Percentiles rank a stretch among this genome's conserved stretches.
Conservation (phyloP, 129 eudicot species). For the Centrapalus pauciflorus region DNA sequence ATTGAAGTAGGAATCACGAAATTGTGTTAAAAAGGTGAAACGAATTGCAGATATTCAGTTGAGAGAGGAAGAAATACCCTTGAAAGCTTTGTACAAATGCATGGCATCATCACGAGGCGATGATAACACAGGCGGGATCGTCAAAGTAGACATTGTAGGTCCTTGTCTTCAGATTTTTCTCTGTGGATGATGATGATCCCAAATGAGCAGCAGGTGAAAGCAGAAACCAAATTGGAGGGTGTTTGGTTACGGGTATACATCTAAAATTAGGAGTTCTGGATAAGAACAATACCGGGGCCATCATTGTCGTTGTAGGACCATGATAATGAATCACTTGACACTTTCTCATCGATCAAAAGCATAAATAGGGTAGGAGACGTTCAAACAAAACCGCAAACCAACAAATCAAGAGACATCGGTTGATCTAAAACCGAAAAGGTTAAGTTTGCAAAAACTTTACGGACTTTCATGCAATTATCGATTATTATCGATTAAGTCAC, state of each 20-base stretch:
- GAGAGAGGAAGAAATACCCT: conserved; percentile 35
- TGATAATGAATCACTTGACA: too few species aligned
- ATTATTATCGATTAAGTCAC: too few species aligned
- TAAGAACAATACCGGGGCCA: background rate
- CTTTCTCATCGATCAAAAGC: too few species aligned
- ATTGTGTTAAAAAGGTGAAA: background rate
- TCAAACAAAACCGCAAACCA: too few species aligned
- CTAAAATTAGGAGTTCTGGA: background rate
- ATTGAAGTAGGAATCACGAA: conserved; percentile 8
- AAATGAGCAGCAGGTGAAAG: background rate
- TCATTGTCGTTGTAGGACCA: too few species aligned
- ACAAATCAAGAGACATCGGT: too few species aligned
- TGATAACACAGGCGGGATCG: conserved; percentile 49
- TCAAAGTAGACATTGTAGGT: conserved; percentile 53
- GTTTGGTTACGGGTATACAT: background rate
- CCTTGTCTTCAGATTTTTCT: background rate
- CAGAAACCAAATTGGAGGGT: background rate
- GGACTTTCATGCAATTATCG: too few species aligned
- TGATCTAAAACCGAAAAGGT: too few species aligned
- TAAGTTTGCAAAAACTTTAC: too few species aligned
- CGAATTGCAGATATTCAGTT: background rate
- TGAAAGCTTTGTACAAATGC: conserved; percentile 62
- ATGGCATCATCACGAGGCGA: conserved; percentile 83
- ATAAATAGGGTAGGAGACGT: too few species aligned
- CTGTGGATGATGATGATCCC: background rate